Conservation (phyloP, 805 yeast genomes). For the Candida maltosa region DNA sequence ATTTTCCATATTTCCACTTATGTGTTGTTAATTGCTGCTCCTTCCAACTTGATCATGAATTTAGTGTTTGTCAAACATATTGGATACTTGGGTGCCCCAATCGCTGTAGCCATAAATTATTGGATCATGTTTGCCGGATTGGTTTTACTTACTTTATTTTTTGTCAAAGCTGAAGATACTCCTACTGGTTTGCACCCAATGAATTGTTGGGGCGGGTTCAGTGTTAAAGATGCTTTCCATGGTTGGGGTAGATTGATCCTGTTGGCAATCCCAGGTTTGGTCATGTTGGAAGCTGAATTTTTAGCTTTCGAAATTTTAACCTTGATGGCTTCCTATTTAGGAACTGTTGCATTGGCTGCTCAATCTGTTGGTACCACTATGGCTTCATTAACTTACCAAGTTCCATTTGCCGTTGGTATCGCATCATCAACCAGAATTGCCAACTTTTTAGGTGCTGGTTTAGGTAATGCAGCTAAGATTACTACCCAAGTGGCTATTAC, state of each 20-base stretch:
- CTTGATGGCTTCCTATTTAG: constrained; percentile 51
- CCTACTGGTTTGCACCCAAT: constrained; percentile 48
- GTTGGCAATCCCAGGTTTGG: constrained; percentile 52
- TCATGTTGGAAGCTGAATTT: constrained; percentile 61
- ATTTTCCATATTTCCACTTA: constrained; percentile 55
- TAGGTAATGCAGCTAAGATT: constrained; percentile 30
- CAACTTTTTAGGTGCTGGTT: constrained; percentile 50
- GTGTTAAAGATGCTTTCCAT: constrained; percentile 35
- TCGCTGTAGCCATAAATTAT: constrained; percentile 55
- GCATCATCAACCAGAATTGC: constrained; percentile 59
- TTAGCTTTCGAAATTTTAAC: constrained; percentile 57
- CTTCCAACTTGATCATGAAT: constrained; percentile 48
- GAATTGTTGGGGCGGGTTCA: constrained; percentile 46
- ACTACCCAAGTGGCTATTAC: constrained; percentile 34
- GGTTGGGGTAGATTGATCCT: constrained; percentile 44
- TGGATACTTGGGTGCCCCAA: constrained; percentile 59
- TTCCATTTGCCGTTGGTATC: constrained; percentile 57
- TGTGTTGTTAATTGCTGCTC: constrained; percentile 52
- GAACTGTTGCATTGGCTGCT: constrained; percentile 51
- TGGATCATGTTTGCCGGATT: constrained; percentile 54
- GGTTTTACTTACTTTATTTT: constrained; percentile 31
- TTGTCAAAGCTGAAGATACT: constrained; percentile 36
- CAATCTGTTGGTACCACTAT: constrained; percentile 41
- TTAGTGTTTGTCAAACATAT: constrained; percentile 38
- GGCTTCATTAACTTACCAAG: constrained; percentile 56